Conservation (phyloP, 805 yeast species). For the Candida tammaniensis region DNA sequence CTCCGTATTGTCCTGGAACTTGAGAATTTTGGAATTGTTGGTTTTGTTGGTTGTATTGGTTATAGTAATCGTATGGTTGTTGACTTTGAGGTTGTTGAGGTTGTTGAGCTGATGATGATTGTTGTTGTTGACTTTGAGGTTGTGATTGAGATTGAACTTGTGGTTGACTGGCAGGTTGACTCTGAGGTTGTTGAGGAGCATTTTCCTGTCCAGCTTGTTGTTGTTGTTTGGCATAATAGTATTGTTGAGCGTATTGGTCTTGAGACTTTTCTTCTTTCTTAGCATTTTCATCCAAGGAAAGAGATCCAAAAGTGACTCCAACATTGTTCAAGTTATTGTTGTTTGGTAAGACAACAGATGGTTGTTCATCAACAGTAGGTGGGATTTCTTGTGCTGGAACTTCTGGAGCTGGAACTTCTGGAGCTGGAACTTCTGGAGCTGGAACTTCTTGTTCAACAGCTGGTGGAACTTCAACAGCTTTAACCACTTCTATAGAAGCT, state of each 20-base stretch:
- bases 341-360: constrained; percentile 52
- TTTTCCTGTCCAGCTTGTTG: constrained; percentile 3
- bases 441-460: constrained; percentile 22
- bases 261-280: constrained; percentile 12
- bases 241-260: constrained; percentile 8
- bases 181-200: constrained; percentile 18
- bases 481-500: constrained; percentile 15
- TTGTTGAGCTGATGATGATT: constrained; percentile 16
- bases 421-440: constrained; percentile 19
- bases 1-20: constrained; percentile 41
- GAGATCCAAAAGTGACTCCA: constrained; percentile 64
- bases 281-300: constrained; percentile 47
- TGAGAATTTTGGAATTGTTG: constrained; percentile 39
- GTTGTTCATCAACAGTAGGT: constrained; percentile 16
- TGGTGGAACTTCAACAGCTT: constrained; percentile 13
- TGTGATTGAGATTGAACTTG: constrained; percentile 9
- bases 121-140: constrained; percentile 11
- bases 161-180: constrained; percentile 19
- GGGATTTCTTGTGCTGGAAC: constrained; percentile 27
- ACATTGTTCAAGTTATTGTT: constrained; percentile 45
- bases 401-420: constrained; percentile 12
- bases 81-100: constrained; percentile 17
- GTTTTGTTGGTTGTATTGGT: constrained; percentile 25
- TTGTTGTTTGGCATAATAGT: too few relatives aligned
- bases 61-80: constrained; percentile 20